A percentile compares a stretch with the other conserved stretches of the same genome.
phyloP scores from a whole-genome alignment of 805 yeast genomes.

The Kuraishia hungarica region DNA sequence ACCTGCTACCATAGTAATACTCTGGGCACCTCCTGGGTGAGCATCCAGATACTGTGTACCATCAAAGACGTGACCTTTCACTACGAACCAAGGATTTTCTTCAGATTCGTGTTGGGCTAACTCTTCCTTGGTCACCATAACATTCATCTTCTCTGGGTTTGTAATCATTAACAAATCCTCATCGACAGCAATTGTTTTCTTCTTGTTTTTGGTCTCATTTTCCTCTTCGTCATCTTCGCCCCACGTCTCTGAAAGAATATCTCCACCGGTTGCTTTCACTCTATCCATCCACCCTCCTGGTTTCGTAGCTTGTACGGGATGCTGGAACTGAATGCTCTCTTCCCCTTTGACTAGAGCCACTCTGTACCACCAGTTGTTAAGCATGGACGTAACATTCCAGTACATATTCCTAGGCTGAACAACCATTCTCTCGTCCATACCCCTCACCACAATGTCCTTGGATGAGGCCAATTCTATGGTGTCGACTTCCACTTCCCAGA shows the following conservation, averaged over 20 bases:
- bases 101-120: constrained; percentile 11
- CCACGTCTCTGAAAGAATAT: constrained; percentile 21
- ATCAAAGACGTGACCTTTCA: constrained; percentile 25
- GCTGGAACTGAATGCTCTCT: constrained; percentile 14
- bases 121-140: constrained; percentile 12
- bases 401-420: constrained; percentile 27
- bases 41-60: constrained; percentile 24
- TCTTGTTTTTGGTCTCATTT: background rate
- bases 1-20: constrained; percentile 18
- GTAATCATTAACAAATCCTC: constrained; percentile 20
- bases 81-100: constrained; percentile 20
- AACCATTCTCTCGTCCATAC: constrained; percentile 26
- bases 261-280: constrained; percentile 23
- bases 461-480: constrained; percentile 12
- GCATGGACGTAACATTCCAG: constrained; percentile 28
- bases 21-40: constrained; percentile 23
- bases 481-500: constrained; percentile 20
- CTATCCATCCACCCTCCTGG: constrained; percentile 29
- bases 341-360: constrained; percentile 16
- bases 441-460: constrained; percentile 23
- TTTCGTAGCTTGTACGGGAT: constrained; percentile 17
- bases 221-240: constrained; percentile 18
- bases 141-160: constrained; percentile 15
- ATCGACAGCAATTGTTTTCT: constrained; percentile 11
- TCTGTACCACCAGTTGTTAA: constrained; percentile 28